Conservation (phyloP, 768 basidiomycete species). For the Lyophyllum atratum region DNA sequence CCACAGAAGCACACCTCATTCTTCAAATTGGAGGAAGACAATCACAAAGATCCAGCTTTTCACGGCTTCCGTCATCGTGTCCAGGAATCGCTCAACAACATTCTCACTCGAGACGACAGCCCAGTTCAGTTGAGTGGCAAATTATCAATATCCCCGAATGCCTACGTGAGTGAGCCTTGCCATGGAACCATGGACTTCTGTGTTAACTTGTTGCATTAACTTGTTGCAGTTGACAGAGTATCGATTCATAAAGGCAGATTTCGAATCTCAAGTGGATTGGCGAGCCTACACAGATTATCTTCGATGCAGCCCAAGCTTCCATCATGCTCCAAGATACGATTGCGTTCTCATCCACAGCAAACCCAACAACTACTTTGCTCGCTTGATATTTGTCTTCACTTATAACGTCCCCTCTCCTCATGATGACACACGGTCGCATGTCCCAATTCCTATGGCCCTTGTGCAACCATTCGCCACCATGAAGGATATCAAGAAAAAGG, state of each 20-base stretch:
- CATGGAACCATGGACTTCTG: neutral
- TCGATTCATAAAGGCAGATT: slow-evolving; percentile 19
- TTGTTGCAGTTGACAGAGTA: neutral
- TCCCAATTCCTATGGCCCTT: slow-evolving; percentile 1
- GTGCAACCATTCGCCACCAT: neutral
- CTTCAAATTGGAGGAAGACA: neutral
- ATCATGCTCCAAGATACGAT: neutral
- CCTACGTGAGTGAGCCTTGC: neutral
- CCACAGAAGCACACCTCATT: neutral
- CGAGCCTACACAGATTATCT: slow-evolving; percentile 17
- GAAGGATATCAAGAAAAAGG: neutral
- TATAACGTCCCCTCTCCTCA: neutral
- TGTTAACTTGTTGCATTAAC: neutral
- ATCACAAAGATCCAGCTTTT: neutral
- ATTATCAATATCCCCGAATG: too few species aligned
- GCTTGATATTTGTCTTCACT: neutral
- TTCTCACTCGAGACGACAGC: neutral
- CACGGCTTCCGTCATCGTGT: neutral
- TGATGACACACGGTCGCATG: neutral
- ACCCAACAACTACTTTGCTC: neutral
- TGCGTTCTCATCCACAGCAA: neutral
- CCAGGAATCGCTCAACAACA: neutral
- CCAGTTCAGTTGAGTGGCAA: neutral
- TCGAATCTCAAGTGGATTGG: slow-evolving; percentile 21
- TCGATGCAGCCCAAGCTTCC: slow-evolving; percentile 16